phyloP scores from a whole-genome alignment of 192 early-diverging fungal species.

The Coemansia sp. region DNA sequence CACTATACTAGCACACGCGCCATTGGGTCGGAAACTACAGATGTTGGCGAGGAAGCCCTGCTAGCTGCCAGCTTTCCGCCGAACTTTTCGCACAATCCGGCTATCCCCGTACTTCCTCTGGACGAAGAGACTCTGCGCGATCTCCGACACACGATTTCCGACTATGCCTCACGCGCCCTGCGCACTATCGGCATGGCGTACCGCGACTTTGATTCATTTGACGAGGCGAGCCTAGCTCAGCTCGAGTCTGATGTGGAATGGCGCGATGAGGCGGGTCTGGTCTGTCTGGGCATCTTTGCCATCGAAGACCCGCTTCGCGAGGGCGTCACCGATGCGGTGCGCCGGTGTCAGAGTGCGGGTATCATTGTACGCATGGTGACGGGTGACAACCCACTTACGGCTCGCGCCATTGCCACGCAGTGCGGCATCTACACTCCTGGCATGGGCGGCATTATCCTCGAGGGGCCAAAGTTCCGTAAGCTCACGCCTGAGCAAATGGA shows the following conservation, averaged over 20 bases:
- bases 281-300: conserved; percentile 88
- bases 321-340: conserved; percentile 92
- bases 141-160: conserved; percentile 43
- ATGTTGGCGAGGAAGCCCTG: conserved; percentile 41
- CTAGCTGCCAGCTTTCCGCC: conserved; percentile 27
- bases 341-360: conserved; percentile 86
- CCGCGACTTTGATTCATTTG: conserved; percentile 75
- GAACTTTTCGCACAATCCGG: conserved; percentile 57
- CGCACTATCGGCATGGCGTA: conserved; percentile 92
- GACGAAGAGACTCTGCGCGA: conserved; percentile 57
- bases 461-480: conserved; percentile 92
- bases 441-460: conserved; percentile 87
- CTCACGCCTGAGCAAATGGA: conserved; percentile 88
- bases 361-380: conserved; percentile 99
- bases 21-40: conserved; percentile 51
- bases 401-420: conserved; percentile 90
- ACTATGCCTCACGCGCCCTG: conserved; percentile 68
- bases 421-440: conserved; percentile 87
- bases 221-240: conserved; percentile 49
- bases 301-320: conserved; percentile 97
- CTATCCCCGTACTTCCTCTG: conserved; percentile 51
- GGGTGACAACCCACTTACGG: conserved; percentile 94
- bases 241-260: conserved; percentile 50
- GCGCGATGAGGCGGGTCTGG: conserved; percentile 65
- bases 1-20: conserved; percentile 46